Base-by-base conservation (phyloP, 2,329 filamentous ascomycete genomes). In the Monosporascus cannonballus region DNA sequence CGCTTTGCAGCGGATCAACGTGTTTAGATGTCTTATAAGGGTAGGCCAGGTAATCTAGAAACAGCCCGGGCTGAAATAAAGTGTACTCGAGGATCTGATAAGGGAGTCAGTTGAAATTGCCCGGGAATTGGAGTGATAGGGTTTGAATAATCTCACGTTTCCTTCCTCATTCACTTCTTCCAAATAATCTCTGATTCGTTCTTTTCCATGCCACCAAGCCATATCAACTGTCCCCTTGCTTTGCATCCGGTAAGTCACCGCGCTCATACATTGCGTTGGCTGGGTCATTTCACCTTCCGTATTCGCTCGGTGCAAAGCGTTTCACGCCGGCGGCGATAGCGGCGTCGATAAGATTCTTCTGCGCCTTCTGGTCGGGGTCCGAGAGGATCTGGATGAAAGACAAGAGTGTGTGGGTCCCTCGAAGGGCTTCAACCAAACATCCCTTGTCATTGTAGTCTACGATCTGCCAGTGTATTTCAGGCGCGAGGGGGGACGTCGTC, bases 221-320 rank as follows among this genome's bases (percentile, higher is more conserved):
- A 81, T 70, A 15, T 73, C 52, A 2, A 68, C 62, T 15, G 68
- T 53, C 4, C 58, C 60, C 1, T 64, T 59, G 30, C 69, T 73
- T 44, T 50, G 3, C 14, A 38, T 27, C 2, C 30, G 20, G 37
- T 56, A 36, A 58, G 48, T 51, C 8, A 54, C 37, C 42, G 42
- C 4, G 6, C 8, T 39, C 9, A 20, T 17, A 24, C 18, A 36
- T 47, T n/a, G 20, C 6, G 41, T 47, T 24, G n/a, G 25, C 3
- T 47, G 9, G 49, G 17, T 22, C 44, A 48, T 49, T 41, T 64
- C 54, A 77, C 75, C 66, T 67, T 22, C 63, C 68, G 56, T 77
- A 87, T 57, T 88, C 85, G 37, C 79, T 80, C 2, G 83, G 81
- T 1, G 85, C 75, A 62, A 83, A 85, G 6, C 81, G 75, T 58